These are phyloP conservation scores for Emmonsiellopsis sp. DNA, from an alignment of 2,329 filamentous ascomycete species.

Conservation along the genomic window DNA sequence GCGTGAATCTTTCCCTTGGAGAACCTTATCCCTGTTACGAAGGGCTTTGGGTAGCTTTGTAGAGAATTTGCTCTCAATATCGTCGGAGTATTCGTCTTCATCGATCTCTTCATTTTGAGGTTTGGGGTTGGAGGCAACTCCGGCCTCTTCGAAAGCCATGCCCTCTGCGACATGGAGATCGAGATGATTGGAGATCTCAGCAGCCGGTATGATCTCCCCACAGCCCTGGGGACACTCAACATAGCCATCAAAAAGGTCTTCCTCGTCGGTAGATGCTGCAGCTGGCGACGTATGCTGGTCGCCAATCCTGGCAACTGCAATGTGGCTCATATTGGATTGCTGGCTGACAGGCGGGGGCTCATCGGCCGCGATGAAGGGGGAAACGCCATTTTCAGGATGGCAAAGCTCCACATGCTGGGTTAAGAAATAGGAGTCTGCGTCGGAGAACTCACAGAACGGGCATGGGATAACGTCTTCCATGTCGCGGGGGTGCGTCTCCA, in stretches of 20 bases:
- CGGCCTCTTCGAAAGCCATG: slow-evolving; percentile 34
- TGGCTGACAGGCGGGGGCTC: background rate
- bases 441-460: slow-evolving; percentile 38
- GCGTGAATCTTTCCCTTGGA: slow-evolving; percentile 9
- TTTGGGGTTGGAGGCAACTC: slow-evolving; percentile 2
- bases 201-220: slow-evolving; percentile 46
- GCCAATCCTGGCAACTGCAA: too few species aligned
- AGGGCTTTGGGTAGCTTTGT: slow-evolving; percentile 14
- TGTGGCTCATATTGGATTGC: background rate
- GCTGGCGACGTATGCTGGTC: too few species aligned
- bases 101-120: background rate
- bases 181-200: slow-evolving; percentile 50
- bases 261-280: background rate
- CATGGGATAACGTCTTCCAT: slow-evolving; percentile 19
- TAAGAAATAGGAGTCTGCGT: slow-evolving; percentile 31
- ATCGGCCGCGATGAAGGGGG: slow-evolving; percentile 17
- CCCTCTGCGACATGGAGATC: slow-evolving; percentile 49
- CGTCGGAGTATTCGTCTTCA: slow-evolving; percentile 3
- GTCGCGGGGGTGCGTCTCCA: slow-evolving; percentile 7
- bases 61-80: slow-evolving; percentile 12
- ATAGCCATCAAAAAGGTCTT: slow-evolving; percentile 28
- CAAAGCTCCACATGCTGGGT: slow-evolving; percentile 36
- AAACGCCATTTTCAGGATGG: slow-evolving; percentile 32
- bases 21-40: slow-evolving; percentile 18
- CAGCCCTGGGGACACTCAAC: slow-evolving; percentile 51